Evolutionary conservation across 2,329 filamentous ascomycete genomes (phyloP).

Genomic region (Trichoderma hamatum): DNA sequence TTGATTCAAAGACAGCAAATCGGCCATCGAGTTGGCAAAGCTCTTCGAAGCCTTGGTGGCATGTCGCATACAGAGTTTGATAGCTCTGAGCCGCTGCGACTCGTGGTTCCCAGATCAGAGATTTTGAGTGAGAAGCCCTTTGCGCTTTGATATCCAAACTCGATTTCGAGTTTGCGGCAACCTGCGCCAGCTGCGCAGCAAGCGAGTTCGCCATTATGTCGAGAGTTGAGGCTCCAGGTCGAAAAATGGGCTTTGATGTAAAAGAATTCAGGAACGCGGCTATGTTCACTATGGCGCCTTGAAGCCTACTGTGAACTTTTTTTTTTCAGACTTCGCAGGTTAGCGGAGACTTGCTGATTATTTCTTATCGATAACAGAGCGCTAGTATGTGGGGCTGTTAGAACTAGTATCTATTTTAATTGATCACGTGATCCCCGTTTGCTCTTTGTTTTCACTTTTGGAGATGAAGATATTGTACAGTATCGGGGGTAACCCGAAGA

Average conservation of each 20-base stretch:
- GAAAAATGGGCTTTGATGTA: not conserved
- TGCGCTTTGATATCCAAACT: conserved; percentile 92
- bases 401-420: not conserved
- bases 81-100: conserved; percentile 87
- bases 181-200: conserved; percentile 89
- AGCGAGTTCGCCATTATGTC: conserved; percentile 77
- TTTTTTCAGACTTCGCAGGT: conserved; percentile 32
- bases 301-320: conserved; percentile 39
- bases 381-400: conserved; percentile 2
- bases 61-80: conserved; percentile 84
- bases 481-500: not conserved
- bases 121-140: conserved; percentile 89
- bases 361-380: conserved; percentile 41
- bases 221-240: conserved; percentile 31
- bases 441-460: not conserved
- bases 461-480: not conserved
- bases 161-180: conserved; percentile 86
- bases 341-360: conserved; percentile 28
- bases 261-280: conserved; percentile 31
- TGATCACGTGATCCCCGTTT: conserved; percentile 1
- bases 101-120: conserved; percentile 86
- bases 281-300: conserved; percentile 30
- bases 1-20: conserved; percentile 73
- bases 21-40: conserved; percentile 83
- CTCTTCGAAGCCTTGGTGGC: conserved; percentile 86